Conservation (phyloP, 768 basidiomycete species). For the Pleurotus tuoliensis region DNA sequence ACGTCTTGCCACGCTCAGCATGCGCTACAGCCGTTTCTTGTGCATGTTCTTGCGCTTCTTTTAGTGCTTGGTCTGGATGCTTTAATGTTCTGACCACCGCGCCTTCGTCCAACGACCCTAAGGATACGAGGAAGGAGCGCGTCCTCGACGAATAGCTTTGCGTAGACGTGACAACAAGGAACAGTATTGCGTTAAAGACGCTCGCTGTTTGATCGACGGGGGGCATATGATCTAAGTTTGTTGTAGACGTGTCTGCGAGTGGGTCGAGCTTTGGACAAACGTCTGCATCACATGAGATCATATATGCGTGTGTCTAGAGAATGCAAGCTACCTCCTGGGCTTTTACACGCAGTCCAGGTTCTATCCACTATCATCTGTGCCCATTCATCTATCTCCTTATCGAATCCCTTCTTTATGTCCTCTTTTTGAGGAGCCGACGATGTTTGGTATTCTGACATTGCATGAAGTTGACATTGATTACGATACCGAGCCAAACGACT, state of each 20-base stretch:
- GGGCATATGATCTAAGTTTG: constrained; percentile 35
- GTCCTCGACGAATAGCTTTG: constrained; percentile 50
- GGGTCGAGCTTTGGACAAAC: constrained; percentile 39
- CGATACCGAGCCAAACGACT: constrained; percentile 41
- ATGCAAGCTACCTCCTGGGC: constrained; percentile 26
- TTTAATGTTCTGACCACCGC: constrained; percentile 42
- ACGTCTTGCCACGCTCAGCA: constrained; percentile 34
- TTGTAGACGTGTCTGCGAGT: constrained; percentile 42
- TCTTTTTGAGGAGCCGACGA: constrained; percentile 17
- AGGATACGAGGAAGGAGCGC: constrained; percentile 37
- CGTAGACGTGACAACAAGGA: constrained; percentile 43
- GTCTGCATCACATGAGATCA: constrained; percentile 18
- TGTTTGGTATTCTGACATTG: constrained; percentile 27
- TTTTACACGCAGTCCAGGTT: constrained; percentile 41
- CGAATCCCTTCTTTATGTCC: constrained; percentile 25
- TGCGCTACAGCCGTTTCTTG: constrained; percentile 35
- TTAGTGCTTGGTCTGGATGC: constrained; percentile 41
- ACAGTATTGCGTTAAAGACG: constrained; percentile 47
- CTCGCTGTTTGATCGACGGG: constrained; percentile 30
- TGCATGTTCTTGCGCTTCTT: constrained; percentile 39
- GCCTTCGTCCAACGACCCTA: constrained; percentile 40
- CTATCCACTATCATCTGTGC: constrained; percentile 37
- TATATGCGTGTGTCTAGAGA: constrained; percentile 2
- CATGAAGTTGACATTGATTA: constrained; percentile 38
- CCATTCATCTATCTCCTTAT: constrained; percentile 38